These are phyloP conservation scores for Suhomyces sp. DNA, from an alignment of 805 yeast genomes.

Conservation along the genomic window DNA sequence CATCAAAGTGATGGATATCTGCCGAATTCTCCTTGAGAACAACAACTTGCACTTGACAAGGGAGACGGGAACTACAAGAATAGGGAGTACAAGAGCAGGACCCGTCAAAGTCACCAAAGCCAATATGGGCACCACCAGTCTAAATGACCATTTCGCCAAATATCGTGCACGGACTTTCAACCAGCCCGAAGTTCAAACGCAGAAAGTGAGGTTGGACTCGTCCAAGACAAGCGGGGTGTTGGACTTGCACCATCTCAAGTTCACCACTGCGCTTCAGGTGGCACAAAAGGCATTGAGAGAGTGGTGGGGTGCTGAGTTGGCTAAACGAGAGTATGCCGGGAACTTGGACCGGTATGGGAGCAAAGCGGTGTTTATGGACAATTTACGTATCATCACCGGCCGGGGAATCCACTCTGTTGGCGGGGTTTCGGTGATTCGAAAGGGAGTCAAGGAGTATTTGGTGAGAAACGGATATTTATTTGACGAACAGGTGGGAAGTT, in stretches of 20 bases:
- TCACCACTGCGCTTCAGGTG: slow-evolving; percentile 44
- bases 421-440: slow-evolving; percentile 51
- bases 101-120: too few species aligned
- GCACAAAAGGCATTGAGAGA: slow-evolving; percentile 32
- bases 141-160: not conserved
- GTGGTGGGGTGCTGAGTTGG: slow-evolving; percentile 67
- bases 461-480: slow-evolving; percentile 36
- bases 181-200: slow-evolving; percentile 9
- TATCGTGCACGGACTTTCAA: not conserved
- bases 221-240: slow-evolving; percentile 15
- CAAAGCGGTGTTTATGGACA: slow-evolving; percentile 39
- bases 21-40: slow-evolving; percentile 30
- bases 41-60: slow-evolving; percentile 24
- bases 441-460: slow-evolving; percentile 41
- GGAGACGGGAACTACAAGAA: not conserved
- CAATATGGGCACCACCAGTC: too few species aligned
- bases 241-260: slow-evolving; percentile 59
- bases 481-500: slow-evolving; percentile 46
- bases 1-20: slow-evolving; percentile 33
- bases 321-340: slow-evolving; percentile 39
- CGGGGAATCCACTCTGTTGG: slow-evolving; percentile 66
- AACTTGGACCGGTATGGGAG: slow-evolving; percentile 30
- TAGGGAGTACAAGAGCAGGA: not conserved
- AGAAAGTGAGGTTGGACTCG: not conserved
- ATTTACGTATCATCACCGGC: slow-evolving; percentile 58